phyloP scores from a whole-genome alignment of 164 flowering plant species.

The Litsea cubeba region DNA sequence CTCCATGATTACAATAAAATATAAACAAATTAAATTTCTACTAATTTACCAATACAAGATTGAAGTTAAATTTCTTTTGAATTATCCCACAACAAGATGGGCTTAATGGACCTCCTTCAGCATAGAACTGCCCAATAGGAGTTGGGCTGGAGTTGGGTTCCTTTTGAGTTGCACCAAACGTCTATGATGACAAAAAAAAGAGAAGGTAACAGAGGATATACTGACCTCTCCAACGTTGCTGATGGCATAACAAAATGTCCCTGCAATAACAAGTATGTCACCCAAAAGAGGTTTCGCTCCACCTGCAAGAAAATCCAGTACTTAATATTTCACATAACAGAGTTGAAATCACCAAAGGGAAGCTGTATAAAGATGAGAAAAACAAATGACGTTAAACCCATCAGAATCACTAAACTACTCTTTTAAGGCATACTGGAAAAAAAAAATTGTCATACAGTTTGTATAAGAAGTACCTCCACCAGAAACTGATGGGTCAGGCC shows the following conservation, averaged over 20 bases:
- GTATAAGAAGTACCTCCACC: slow-evolving; percentile 48
- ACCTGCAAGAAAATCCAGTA: slow-evolving; percentile 32
- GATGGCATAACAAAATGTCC: slow-evolving; percentile 54
- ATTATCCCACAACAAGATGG: no score
- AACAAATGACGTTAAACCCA: not conserved
- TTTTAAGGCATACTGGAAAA: no score
- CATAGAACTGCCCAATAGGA: no score
- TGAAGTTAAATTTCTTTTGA: no score
- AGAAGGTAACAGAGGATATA: not conserved
- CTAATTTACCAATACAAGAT: no score
- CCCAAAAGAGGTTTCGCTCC: slow-evolving; percentile 69
- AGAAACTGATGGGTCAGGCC: no score
- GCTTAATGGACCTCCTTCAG: no score
- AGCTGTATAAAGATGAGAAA: not conserved
- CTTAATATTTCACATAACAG: not conserved
- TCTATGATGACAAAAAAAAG: no score
- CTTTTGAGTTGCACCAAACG: no score
- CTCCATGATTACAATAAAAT: no score
- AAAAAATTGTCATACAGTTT: not conserved
- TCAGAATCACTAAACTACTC: not conserved
- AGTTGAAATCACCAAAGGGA: not conserved
- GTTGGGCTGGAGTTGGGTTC: no score
- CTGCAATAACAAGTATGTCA: slow-evolving; percentile 62
- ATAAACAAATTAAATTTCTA: no score
- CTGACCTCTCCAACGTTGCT: slow-evolving; percentile 79